Conservation (phyloP, 2,329 filamentous ascomycete genomes). For the Emericellopsis cladophorae region DNA sequence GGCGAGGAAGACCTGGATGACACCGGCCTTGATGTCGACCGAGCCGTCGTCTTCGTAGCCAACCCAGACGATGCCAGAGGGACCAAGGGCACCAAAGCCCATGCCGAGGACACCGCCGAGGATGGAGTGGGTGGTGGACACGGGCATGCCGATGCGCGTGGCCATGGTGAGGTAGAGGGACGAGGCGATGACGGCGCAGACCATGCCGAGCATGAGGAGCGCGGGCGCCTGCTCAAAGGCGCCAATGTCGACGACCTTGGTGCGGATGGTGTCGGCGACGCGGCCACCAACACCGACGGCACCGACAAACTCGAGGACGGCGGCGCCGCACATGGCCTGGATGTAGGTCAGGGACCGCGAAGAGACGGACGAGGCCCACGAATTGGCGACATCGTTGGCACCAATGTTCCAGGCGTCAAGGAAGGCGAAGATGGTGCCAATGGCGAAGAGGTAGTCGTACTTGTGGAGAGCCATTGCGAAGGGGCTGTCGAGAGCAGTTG, state of each 20-base stretch:
- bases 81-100: slow-evolving; percentile 41
- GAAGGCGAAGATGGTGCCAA: slow-evolving; percentile 52
- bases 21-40: slow-evolving; percentile 5
- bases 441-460: slow-evolving; percentile 51
- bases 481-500: background rate
- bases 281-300: slow-evolving; percentile 47
- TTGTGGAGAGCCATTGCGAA: slow-evolving; percentile 17
- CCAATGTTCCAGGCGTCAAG: slow-evolving; percentile 53
- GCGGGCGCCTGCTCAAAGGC: slow-evolving; percentile 33
- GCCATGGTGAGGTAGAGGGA: slow-evolving; percentile 43
- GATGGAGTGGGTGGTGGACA: slow-evolving; percentile 50
- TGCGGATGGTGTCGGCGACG: slow-evolving; percentile 49
- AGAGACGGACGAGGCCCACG: slow-evolving; percentile 62
- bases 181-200: slow-evolving; percentile 39
- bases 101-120: slow-evolving; percentile 47
- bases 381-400: slow-evolving; percentile 60
- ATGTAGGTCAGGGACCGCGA: slow-evolving; percentile 51
- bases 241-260: slow-evolving; percentile 38
- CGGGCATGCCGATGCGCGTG: slow-evolving; percentile 40
- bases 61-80: slow-evolving; percentile 38
- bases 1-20: slow-evolving; percentile 36
- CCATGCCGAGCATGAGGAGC: slow-evolving; percentile 46
- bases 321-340: slow-evolving; percentile 45
- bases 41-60: slow-evolving; percentile 24
- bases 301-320: slow-evolving; percentile 50